These are phyloP conservation scores for Microbotryum violaceum DNA, from an alignment of 1,284 basidiomycete species.

Conservation along the genomic window DNA sequence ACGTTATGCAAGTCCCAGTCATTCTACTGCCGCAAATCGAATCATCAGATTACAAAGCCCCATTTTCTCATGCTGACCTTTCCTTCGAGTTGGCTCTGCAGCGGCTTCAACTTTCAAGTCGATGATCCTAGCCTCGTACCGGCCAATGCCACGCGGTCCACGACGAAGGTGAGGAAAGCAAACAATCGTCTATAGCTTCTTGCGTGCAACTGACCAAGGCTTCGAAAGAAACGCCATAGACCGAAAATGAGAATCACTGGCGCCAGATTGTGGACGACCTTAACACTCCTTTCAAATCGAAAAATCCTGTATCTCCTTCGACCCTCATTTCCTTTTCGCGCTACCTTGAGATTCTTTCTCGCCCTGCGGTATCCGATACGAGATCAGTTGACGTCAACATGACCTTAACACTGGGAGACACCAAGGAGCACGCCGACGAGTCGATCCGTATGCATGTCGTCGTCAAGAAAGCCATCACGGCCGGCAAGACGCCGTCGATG, in stretches of 20 bases:
- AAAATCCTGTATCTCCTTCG: conserved; percentile 48
- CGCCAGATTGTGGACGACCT: conserved; percentile 49
- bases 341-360: no score
- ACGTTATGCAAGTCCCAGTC: conserved; percentile 33
- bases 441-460: conserved; percentile 68
- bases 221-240: conserved; percentile 43
- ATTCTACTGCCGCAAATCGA: no score
- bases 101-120: conserved; percentile 76
- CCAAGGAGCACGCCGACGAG: conserved; percentile 55
- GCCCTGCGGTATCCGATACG: no score
- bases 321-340: no score
- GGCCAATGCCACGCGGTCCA: conserved; percentile 21
- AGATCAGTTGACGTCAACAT: conserved; percentile 50
- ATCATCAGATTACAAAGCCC: no score
- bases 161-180: conserved; percentile 27
- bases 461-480: conserved; percentile 72
- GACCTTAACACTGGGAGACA: conserved; percentile 66
- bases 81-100: conserved; percentile 11
- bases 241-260: conserved; percentile 70
- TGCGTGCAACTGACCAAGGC: conserved; percentile 6
- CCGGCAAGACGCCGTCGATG: conserved; percentile 65
- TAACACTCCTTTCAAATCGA: conserved; percentile 37
- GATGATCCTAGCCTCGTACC: conserved; percentile 52
- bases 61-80: neutral
- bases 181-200: neutral